Evolutionary conservation across 2,329 filamentous ascomycete species (phyloP).

Genomic region (Xylariaceae sp.): DNA sequence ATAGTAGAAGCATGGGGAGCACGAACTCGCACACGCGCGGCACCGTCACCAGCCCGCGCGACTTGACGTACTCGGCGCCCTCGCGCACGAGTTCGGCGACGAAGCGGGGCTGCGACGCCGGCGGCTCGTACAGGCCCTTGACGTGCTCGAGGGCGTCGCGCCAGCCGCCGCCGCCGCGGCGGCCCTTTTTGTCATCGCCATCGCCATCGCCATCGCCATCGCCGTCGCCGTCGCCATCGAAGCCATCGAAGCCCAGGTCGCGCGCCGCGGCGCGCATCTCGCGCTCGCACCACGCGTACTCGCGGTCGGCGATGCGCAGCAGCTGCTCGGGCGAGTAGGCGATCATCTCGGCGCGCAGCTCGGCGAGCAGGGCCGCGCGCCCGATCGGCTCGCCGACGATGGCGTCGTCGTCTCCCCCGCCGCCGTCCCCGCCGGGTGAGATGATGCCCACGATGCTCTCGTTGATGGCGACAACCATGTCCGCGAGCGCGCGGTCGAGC

Average conservation of each 20-base stretch:
- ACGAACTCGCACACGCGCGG: constrained; percentile 44
- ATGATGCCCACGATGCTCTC: constrained; percentile 37
- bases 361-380: constrained; percentile 38
- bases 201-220: too few relatives aligned
- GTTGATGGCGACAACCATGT: constrained; percentile 27
- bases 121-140: constrained; percentile 45
- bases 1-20: constrained; percentile 46
- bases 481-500: constrained; percentile 30
- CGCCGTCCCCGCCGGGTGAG: constrained; percentile 14
- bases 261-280: constrained; percentile 45
- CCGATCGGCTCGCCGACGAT: constrained; percentile 53
- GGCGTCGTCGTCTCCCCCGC: constrained; percentile 32
- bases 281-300: constrained; percentile 47
- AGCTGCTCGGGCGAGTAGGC: constrained; percentile 51
- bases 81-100: constrained; percentile 44
- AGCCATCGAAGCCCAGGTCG: constrained; percentile 42
- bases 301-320: constrained; percentile 39
- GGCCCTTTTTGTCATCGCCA: too few relatives aligned
- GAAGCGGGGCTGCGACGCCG: constrained; percentile 44
- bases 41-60: constrained; percentile 48
- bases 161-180: constrained; percentile 37
- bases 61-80: constrained; percentile 44
- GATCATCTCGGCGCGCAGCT: constrained; percentile 50
- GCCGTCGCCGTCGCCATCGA: too few relatives aligned
- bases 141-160: constrained; percentile 46